A percentile compares a stretch with the other conserved stretches of the same genome.
These are phyloP conservation scores for Clavariopsis aquatica DNA, from an alignment of 495 filamentous ascomycete genomes.

Conservation along the genomic window DNA sequence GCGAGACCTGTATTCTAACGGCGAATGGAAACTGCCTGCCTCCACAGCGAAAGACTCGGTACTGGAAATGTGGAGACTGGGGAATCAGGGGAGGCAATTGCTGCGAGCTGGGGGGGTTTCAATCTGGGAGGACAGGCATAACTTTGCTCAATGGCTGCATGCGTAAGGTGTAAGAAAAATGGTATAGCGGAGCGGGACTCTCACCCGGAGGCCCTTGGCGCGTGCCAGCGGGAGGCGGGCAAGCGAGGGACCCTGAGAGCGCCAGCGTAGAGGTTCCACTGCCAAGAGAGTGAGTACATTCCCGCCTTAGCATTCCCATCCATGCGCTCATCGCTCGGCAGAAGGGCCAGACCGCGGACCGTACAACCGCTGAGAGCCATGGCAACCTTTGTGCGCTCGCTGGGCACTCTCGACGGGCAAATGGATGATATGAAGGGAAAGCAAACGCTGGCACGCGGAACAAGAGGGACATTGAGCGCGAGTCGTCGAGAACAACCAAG, in stretches of 20 bases:
- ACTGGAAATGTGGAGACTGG: not conserved
- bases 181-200: conserved; percentile 32
- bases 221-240: conserved; percentile 22
- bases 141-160: not conserved
- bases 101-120: not conserved
- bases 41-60: not conserved
- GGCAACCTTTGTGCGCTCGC: conserved; percentile 8
- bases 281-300: conserved; percentile 12
- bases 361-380: conserved; percentile 33
- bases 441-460: not conserved
- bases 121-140: not conserved
- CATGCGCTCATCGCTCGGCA: conserved; percentile 29
- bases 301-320: conserved; percentile 19
- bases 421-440: conserved; percentile 9
- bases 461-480: not conserved
- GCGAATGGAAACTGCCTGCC: not conserved
- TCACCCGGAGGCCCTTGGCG: conserved; percentile 25
- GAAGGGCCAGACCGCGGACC: conserved; percentile 27
- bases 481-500: conserved; percentile 11
- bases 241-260: conserved; percentile 2
- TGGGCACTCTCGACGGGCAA: conserved; percentile 17
- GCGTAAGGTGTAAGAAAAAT: conserved; percentile 8
- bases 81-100: not conserved
- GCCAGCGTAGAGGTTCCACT: conserved; percentile 18
- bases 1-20: not conserved